Evolutionary conservation across 208 protist genomes (phyloP), one percentile per base, ranked within the genome.

Genomic region (Wallacemonas sp.): DNA sequence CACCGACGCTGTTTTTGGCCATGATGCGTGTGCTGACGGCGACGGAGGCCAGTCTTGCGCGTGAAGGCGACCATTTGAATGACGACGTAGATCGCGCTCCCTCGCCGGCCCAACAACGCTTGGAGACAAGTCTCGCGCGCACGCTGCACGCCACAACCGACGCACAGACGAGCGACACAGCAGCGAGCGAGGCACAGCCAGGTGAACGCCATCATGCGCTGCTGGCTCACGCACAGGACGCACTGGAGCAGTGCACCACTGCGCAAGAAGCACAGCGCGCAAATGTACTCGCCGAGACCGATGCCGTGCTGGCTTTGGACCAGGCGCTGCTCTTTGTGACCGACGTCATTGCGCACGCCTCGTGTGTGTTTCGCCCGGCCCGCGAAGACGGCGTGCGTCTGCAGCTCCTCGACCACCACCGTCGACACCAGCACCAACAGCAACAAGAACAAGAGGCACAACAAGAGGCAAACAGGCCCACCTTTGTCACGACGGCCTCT

Each of bases 321-420:
- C 3, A 8, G 8, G 18, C 52, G 20, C 31, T 59, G 29, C 52
- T 22, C 3, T 64, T 45, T 23, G 11, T 64, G 25, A 11, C 31
- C 26, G 42, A 46, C 41, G 57, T 38, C 16, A 20, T 64, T 38
- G 57, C 57, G 25, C 57, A 64, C 42, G 41, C 33, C 11, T 28
- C 11, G 5, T 64, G 41, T 16, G n/a, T 49, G 12, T 31, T 49
- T 12, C 31, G 52, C 5, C 52, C 52, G 16, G n/a, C 8, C n/a
- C 52, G 52, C 16, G 52, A 41, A 5, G 52, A 39, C 20, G 32
- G 52, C 32, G 52, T 41, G 20, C 4, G 5, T 3, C 31, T n/a
- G 20, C 52, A 59, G n/a, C 52, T 59, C n/a, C 52, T 36, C 32
- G 31, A 42, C 12, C 29, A 59, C n/a, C 31, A 33, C 4, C n/a